These are phyloP conservation scores for Pholiota microspora DNA, from an alignment of 768 basidiomycete genomes.

Conservation along the genomic window DNA sequence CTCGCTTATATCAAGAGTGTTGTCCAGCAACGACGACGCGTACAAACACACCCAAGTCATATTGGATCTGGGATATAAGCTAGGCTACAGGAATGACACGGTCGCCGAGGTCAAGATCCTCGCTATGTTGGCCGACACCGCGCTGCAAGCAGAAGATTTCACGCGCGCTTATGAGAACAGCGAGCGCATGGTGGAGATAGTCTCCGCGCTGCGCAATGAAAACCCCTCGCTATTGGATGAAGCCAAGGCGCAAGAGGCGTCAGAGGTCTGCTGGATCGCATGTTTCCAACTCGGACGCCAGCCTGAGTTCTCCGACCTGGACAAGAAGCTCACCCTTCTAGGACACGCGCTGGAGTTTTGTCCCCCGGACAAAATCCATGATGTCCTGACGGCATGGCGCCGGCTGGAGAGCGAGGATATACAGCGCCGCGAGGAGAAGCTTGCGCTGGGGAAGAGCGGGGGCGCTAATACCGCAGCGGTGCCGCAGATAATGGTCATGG, in stretches of 20 bases:
- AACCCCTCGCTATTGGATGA: conserved; percentile 30
- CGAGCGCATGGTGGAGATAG: conserved; percentile 66
- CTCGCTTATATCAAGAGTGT: conserved; percentile 80
- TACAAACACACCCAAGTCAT: conserved; percentile 93
- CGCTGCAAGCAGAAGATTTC: conserved; percentile 82
- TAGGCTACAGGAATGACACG: conserved; percentile 72
- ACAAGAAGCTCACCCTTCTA: conserved; percentile 67
- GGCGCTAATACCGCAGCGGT: not conserved
- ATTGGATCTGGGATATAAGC: conserved; percentile 84
- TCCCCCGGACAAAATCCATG: conserved; percentile 74
- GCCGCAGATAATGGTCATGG: conserved; percentile 4
- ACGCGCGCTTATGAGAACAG: conserved; percentile 67
- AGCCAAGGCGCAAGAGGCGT: conserved; percentile 51
- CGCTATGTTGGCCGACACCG: conserved; percentile 90
- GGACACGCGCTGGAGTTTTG: conserved; percentile 86
- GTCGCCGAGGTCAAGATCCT: conserved; percentile 80
- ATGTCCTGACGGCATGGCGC: conserved; percentile 78
- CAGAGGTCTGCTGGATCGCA: conserved; percentile 86
- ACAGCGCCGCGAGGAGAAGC: conserved; percentile 41
- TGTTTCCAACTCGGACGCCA: conserved; percentile 88
- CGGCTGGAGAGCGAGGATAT: conserved; percentile 68
- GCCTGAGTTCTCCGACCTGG: conserved; percentile 66
- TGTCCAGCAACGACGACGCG: conserved; percentile 81
- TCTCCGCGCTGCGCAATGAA: conserved; percentile 46
- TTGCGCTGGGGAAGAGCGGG: conserved; percentile 13